Base-by-base conservation (phyloP, 75 land plant genomes). In the Picea sitchensis region DNA sequence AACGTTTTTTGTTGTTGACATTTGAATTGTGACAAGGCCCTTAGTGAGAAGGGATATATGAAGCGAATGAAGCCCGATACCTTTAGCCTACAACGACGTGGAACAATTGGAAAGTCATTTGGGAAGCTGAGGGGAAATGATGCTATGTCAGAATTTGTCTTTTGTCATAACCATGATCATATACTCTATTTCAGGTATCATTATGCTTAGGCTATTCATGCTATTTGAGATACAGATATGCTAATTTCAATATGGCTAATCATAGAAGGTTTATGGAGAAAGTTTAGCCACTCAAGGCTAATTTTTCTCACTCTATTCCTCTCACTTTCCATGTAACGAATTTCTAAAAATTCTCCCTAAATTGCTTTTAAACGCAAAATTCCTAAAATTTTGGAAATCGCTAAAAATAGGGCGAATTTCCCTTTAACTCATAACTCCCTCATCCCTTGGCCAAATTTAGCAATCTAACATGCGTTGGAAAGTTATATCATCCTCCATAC, bases 1-100 rank as follows among this genome's bases (percentile, higher is more conserved):
- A 31, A 63, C 8, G 14, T 65, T 72, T 57, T 20, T 12, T 76
- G 76, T 26, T 79, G 23, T 31, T 44, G 58, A 71, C 47, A 14
- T 32, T 1, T 78, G 13, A 4, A 41, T 71, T 83, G 61, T 67
- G 34, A 9, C 32, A 23, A 96, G 99, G 90, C 89, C 14, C 71
- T 97, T 6, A 97, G 98, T 84, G 95, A 93, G 81, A 97, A 95
- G 79, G 99, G 99, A 13, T 97, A 97, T 84, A 87, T 93, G 67
- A 97, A 97, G 81, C 84, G 99, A 38, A 91, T 97, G 98, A 90
- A 87, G 75, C 91, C 99, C 32, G 87, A 87, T 72, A 91, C 88
- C 26, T 91, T 97, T 76, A 84, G 82, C 69, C 91, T 96, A 57
- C 99, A 95, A 80, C 78, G 88, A 59, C 91, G 99, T 78, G 99